These are phyloP conservation scores for Candida arabinofermentans DNA, from an alignment of 805 yeast species.

Conservation along the genomic window DNA sequence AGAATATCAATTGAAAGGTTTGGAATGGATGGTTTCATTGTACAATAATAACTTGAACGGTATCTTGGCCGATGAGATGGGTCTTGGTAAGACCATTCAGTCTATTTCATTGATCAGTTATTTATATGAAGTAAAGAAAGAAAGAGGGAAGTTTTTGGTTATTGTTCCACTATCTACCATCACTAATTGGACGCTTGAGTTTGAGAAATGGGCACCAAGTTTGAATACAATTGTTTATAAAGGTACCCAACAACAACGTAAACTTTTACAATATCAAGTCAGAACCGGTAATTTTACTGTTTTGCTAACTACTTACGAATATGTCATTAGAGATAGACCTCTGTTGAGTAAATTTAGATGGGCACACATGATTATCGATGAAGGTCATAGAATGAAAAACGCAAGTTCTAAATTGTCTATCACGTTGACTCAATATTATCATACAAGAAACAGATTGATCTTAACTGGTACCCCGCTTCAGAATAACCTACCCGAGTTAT, in stretches of 20 bases:
- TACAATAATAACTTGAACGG: slow-evolving; percentile 60
- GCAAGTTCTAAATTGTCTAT: slow-evolving; percentile 68
- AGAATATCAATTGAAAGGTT: slow-evolving; percentile 67
- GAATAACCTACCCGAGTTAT: slow-evolving; percentile 77
- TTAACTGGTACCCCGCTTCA: slow-evolving; percentile 88
- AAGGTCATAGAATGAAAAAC: slow-evolving; percentile 87
- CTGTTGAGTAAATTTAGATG: slow-evolving; percentile 64
- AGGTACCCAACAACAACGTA: slow-evolving; percentile 73
- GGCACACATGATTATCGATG: slow-evolving; percentile 88
- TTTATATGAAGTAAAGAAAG: slow-evolving; percentile 61
- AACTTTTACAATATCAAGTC: slow-evolving; percentile 58
- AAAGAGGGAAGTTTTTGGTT: slow-evolving; percentile 67
- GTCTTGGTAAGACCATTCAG: slow-evolving; percentile 67
- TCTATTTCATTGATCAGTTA: slow-evolving; percentile 75
- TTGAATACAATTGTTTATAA: slow-evolving; percentile 69
- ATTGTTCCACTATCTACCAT: slow-evolving; percentile 82
- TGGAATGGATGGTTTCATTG: slow-evolving; percentile 65
- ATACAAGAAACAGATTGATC: slow-evolving; percentile 72
- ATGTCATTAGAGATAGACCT: slow-evolving; percentile 73
- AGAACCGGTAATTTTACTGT: slow-evolving; percentile 71
- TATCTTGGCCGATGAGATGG: slow-evolving; percentile 67
- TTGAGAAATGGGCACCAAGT: slow-evolving; percentile 86
- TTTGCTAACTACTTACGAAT: slow-evolving; percentile 76
- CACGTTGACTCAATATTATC: slow-evolving; percentile 68
- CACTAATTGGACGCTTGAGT: slow-evolving; percentile 82